Conservation (phyloP, 192 early-diverging fungal species). For the Backusella luteola region DNA sequence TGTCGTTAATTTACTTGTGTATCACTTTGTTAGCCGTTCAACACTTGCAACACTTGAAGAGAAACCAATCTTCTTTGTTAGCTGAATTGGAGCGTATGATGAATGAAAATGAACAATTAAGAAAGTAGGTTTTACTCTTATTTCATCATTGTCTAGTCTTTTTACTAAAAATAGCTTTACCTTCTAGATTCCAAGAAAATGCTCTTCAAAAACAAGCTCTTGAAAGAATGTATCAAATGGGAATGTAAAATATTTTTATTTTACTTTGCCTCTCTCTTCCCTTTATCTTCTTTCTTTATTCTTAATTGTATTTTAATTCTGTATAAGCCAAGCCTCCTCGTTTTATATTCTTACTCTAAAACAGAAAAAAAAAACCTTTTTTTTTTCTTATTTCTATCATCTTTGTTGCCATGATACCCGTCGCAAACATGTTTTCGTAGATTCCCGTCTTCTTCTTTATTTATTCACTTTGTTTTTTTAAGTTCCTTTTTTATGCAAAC, state of each 20-base stretch:
- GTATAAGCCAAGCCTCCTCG: conserved; percentile 1
- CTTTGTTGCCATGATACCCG: background rate
- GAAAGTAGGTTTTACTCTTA: conserved; percentile 6
- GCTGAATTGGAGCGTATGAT: conserved; percentile 27
- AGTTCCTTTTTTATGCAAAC: background rate
- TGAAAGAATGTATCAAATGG: conserved; percentile 39
- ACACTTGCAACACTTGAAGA: conserved; percentile 43
- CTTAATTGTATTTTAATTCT: conserved; percentile 13
- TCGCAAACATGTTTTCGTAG: background rate
- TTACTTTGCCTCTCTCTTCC: background rate
- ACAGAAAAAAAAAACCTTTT: background rate
- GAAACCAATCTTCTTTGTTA: conserved; percentile 34
- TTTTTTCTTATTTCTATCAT: background rate
- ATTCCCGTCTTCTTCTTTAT: background rate
- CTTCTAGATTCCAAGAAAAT: conserved; percentile 30
- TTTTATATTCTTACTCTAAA: conserved; percentile 1
- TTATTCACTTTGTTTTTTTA: conserved; percentile 20
- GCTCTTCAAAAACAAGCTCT: conserved; percentile 37
- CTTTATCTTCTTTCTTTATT: conserved; percentile 4
- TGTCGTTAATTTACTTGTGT: background rate
- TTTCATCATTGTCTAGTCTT: background rate
- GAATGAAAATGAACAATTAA: conserved; percentile 31
- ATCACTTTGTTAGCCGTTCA: conserved; percentile 33
- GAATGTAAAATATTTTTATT: conserved; percentile 16
- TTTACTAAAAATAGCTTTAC: background rate